Evolutionary conservation across 331 rosid genomes (phyloP).

Genomic region (Quercus tomentella): DNA sequence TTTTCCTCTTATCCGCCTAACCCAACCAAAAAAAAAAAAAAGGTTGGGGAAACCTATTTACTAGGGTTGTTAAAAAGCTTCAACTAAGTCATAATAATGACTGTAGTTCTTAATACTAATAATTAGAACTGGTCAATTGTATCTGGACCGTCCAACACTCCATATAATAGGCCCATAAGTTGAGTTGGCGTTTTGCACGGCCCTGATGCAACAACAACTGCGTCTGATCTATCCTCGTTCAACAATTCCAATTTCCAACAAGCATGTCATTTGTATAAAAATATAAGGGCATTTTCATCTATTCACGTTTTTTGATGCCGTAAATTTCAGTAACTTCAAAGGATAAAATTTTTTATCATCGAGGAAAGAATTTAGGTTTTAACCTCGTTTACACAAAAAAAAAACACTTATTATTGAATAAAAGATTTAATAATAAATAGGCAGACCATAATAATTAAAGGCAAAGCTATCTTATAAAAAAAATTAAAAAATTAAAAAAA

Average conservation of each 20-base stretch:
- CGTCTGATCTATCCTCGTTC: not conserved
- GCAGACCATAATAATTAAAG: no score
- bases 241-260: not conserved
- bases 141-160: not conserved
- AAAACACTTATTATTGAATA: no score
- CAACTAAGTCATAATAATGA: no score
- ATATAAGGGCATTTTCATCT: not conserved
- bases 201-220: not conserved
- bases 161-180: not conserved
- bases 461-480: no score
- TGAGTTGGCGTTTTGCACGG: not conserved
- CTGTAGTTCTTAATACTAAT: no score
- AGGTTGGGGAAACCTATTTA: no score
- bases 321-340: accelerated
- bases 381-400: accelerated
- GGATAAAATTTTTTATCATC: no score
- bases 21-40: no score
- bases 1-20: no score
- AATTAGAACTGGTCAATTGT: not conserved
- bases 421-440: no score
- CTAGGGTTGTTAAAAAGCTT: no score
- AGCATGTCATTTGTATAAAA: not conserved
- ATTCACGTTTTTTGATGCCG: accelerated
- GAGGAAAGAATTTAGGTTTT: accelerated
- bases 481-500: no score